phyloP scores from a whole-genome alignment of 106 monocot genomes.

The Amphibolis antarctica region DNA sequence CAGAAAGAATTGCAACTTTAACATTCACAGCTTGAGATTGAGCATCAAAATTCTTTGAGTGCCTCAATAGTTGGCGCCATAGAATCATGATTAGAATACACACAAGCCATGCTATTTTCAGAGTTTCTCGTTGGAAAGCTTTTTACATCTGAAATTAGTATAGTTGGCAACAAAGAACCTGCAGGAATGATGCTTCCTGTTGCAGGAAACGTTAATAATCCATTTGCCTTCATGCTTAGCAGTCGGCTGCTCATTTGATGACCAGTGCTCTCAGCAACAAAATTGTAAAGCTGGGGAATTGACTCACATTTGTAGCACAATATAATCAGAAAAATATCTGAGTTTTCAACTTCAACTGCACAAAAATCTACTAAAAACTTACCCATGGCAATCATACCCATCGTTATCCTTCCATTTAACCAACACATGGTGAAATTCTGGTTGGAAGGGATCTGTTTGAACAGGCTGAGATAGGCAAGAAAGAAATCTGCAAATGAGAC shows the following conservation, averaged over 20 bases:
- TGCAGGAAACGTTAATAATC: conserved; percentile 64
- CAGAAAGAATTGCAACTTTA: conserved; percentile 92
- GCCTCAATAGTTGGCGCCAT: conserved; percentile 1
- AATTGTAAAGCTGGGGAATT: conserved; percentile 27
- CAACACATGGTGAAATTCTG: conserved; percentile 74
- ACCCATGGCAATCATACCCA: conserved; percentile 66
- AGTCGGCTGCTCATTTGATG: conserved; percentile 82
- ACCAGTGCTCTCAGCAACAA: conserved; percentile 91
- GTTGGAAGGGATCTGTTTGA: conserved; percentile 37
- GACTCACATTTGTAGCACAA: not conserved
- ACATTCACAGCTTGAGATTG: conserved; percentile 19
- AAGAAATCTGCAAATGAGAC: conserved; percentile 41
- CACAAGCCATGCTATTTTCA: conserved; percentile 2
- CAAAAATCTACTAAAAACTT: too few species aligned
- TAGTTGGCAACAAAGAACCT: conserved; percentile 58
- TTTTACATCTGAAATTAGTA: conserved; percentile 67
- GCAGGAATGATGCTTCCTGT: conserved; percentile 39
- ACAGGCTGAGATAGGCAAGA: conserved; percentile 43
- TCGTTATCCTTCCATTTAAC: conserved; percentile 61
- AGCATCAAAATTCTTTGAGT: not conserved
- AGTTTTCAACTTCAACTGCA: not conserved
- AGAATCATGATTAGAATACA: conserved; percentile 1
- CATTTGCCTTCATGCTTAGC: conserved; percentile 94
- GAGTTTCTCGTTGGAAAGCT: conserved; percentile 21
- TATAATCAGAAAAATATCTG: not conserved